A percentile compares a stretch with the other conserved stretches of the same genome.
These are phyloP conservation scores for Fraxinus anomala DNA, from an alignment of 257 asterid species.

Conservation along the genomic window DNA sequence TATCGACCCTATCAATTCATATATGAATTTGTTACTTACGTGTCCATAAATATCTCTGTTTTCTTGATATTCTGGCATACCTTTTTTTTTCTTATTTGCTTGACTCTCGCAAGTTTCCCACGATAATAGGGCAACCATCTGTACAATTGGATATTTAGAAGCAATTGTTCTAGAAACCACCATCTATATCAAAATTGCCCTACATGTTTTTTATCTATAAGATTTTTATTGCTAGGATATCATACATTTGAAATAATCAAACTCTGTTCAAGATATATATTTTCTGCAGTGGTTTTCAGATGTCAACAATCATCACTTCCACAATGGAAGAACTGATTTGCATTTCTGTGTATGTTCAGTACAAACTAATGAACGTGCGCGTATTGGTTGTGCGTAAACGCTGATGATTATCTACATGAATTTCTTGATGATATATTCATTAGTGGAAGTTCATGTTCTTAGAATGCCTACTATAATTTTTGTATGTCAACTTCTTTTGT, in stretches of 20 bases:
- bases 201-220: no score
- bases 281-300: background rate
- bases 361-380: background rate
- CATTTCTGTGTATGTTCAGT: background rate
- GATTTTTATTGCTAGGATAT: background rate
- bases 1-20: background rate
- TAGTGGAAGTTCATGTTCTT: background rate
- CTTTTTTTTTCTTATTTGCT: no score
- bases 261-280: background rate
- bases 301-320: background rate
- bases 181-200: no score
- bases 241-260: background rate
- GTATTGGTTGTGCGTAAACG: background rate
- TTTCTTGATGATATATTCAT: background rate
- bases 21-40: background rate
- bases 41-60: background rate
- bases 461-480: background rate
- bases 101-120: background rate
- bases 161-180: no score
- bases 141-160: background rate
- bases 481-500: background rate
- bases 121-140: background rate
- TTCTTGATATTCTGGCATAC: background rate
- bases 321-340: background rate
- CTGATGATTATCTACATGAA: background rate